Conservation (phyloP, 2,329 filamentous ascomycete species). For the Calonectria naviculata region DNA sequence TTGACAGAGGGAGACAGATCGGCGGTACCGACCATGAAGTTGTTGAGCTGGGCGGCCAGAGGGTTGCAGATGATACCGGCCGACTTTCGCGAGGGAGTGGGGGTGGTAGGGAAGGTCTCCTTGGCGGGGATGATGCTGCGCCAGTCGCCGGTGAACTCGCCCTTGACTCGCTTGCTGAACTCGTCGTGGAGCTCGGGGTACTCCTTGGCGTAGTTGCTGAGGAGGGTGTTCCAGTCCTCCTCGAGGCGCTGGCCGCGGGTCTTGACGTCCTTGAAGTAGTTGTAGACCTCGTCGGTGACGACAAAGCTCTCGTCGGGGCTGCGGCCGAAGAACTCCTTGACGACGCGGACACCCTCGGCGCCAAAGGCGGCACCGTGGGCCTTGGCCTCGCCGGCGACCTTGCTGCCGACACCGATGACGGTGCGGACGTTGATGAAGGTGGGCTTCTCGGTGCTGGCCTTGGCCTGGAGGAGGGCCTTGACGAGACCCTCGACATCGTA, state of each 20-base stretch:
- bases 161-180: conserved; percentile 58
- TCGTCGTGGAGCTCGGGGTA: conserved; percentile 62
- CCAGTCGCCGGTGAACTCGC: conserved; percentile 61
- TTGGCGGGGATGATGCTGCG: conserved; percentile 58
- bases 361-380: conserved; percentile 70
- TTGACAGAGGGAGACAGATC: conserved; percentile 64
- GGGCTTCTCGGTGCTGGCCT: conserved; percentile 58
- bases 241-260: conserved; percentile 57
- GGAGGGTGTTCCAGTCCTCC: conserved; percentile 56
- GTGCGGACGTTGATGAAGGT: conserved; percentile 69
- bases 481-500: conserved; percentile 58
- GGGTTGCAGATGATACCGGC: conserved; percentile 62
- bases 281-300: conserved; percentile 57
- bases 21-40: conserved; percentile 65
- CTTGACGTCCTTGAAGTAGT: conserved; percentile 61
- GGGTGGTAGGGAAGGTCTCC: conserved; percentile 55
- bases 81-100: conserved; percentile 62
- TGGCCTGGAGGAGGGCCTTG: conserved; percentile 56
- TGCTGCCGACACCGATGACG: conserved; percentile 65
- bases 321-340: conserved; percentile 48
- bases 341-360: conserved; percentile 58
- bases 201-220: conserved; percentile 54
- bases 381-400: conserved; percentile 60
- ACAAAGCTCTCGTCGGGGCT: conserved; percentile 50
- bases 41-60: conserved; percentile 57